These are phyloP conservation scores for Hirsutella minnesotensis DNA, from an alignment of 2,329 filamentous ascomycete species.

Conservation along the genomic window DNA sequence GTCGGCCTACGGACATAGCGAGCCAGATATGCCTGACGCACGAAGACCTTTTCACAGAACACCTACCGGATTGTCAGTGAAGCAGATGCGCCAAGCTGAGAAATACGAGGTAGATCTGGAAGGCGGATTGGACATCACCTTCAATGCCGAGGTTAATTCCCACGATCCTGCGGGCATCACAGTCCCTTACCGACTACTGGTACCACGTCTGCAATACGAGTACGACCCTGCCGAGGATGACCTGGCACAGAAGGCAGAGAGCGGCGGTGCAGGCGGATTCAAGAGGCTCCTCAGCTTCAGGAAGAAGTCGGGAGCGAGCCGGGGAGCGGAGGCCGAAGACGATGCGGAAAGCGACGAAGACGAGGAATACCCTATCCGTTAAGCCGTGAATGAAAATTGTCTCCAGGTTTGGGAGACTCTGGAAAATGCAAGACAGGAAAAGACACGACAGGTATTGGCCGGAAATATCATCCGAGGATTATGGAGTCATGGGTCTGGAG, in stretches of 20 bases:
- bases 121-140: conserved; percentile 70
- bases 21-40: conserved; percentile 10
- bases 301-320: conserved; percentile 18
- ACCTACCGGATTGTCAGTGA: conserved; percentile 55
- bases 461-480: no score
- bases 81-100: conserved; percentile 43
- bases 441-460: no score
- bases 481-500: no score
- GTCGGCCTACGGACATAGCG: conserved; percentile 5
- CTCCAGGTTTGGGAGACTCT: no score
- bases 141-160: conserved; percentile 83
- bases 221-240: conserved; percentile 31
- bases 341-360: conserved; percentile 15
- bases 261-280: conserved; percentile 23
- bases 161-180: conserved; percentile 83
- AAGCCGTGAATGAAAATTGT: neutral
- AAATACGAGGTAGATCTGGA: conserved; percentile 60
- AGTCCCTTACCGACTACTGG: conserved; percentile 71
- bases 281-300: conserved; percentile 34
- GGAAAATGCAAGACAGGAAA: neutral
- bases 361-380: conserved; percentile 9
- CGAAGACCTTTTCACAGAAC: conserved; percentile 48
- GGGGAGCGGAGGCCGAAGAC: conserved; percentile 8
- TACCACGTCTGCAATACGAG: conserved; percentile 63
- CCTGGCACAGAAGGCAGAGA: conserved; percentile 8